Conservation (phyloP, 805 yeast species). For the Starmerella powellii region DNA sequence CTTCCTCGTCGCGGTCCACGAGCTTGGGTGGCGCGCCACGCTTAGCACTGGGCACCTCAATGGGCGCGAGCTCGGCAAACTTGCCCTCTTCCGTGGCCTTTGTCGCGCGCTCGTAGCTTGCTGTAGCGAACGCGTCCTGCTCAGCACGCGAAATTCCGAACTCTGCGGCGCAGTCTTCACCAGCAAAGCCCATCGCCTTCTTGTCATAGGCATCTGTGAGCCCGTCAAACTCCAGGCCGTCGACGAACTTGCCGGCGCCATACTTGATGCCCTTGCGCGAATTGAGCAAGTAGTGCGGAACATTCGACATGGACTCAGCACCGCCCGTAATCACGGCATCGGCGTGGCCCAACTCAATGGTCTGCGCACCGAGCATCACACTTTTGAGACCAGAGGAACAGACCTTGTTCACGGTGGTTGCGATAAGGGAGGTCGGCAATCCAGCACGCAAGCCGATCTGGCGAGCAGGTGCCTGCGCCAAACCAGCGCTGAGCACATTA, state of each 20-base stretch:
- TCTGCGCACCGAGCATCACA: slow-evolving; percentile 78
- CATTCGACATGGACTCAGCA: slow-evolving; percentile 92
- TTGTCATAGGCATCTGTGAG: slow-evolving; percentile 81
- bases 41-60: slow-evolving; percentile 71
- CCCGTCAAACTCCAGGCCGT: slow-evolving; percentile 88
- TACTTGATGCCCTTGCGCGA: slow-evolving; percentile 83
- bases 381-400: slow-evolving; percentile 96
- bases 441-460: slow-evolving; percentile 95
- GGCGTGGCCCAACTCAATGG: slow-evolving; percentile 75
- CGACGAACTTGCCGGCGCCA: slow-evolving; percentile 69
- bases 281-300: slow-evolving; percentile 80
- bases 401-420: slow-evolving; percentile 90
- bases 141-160: slow-evolving; percentile 64
- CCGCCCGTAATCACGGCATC: slow-evolving; percentile 95
- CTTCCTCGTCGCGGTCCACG: slow-evolving; percentile 74
- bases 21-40: slow-evolving; percentile 78
- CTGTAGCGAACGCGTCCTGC: slow-evolving; percentile 80
- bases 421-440: slow-evolving; percentile 62
- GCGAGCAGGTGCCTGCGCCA: slow-evolving; percentile 96
- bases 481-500: slow-evolving; percentile 80
- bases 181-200: slow-evolving; percentile 90
- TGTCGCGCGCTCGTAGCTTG: slow-evolving; percentile 78
- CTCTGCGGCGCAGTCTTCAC: slow-evolving; percentile 89
- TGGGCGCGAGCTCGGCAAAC: slow-evolving; percentile 76
- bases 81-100: slow-evolving; percentile 69